These are phyloP conservation scores for Yamadazyma taylorii DNA, from an alignment of 1,139 yeast species.

Conservation along the genomic window DNA sequence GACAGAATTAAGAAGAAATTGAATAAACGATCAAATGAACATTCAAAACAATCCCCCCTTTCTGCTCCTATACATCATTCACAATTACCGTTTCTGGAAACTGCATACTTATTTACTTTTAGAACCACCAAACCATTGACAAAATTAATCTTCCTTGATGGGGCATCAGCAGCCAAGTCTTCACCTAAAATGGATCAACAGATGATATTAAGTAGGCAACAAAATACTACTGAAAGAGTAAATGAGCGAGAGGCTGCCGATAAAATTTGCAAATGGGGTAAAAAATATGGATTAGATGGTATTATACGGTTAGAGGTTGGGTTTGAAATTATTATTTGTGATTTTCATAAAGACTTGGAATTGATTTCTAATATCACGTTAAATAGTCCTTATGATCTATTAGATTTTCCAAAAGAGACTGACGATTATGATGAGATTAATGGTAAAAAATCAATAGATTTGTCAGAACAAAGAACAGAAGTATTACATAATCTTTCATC, in stretches of 20 bases:
- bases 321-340: slow-evolving; percentile 55
- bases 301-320: slow-evolving; percentile 54
- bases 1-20: neutral
- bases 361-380: slow-evolving; percentile 44
- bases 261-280: slow-evolving; percentile 53
- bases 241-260: slow-evolving; percentile 44
- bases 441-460: slow-evolving; percentile 7
- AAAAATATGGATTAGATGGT: slow-evolving; percentile 50
- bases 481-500: slow-evolving; percentile 18
- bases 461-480: slow-evolving; percentile 17
- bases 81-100: neutral
- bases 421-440: neutral
- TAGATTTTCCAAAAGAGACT: slow-evolving; percentile 32
- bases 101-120: slow-evolving; percentile 37
- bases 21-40: too few relatives aligned
- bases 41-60: neutral
- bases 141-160: slow-evolving; percentile 50
- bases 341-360: slow-evolving; percentile 38
- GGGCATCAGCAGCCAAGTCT: slow-evolving; percentile 59
- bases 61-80: neutral
- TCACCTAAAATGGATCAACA: slow-evolving; percentile 66
- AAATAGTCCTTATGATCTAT: slow-evolving; percentile 29
- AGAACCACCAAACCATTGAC: slow-evolving; percentile 43
- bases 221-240: slow-evolving; percentile 23
- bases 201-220: slow-evolving; percentile 32